Conservation (phyloP, 345 rosid species). For the Aquilaria malaccensis region DNA sequence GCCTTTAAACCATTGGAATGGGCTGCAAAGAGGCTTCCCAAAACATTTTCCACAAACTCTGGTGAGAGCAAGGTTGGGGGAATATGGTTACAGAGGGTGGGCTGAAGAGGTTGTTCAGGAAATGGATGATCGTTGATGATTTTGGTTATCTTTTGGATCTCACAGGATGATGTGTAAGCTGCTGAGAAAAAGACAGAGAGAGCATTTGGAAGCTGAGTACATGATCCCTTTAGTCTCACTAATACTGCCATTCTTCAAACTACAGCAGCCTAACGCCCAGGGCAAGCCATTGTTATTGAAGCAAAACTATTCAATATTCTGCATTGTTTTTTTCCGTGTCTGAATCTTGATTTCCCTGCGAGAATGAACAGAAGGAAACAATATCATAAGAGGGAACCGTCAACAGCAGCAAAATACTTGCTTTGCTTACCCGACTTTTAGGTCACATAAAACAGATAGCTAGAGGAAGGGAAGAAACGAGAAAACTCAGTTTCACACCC, state of each 20-base stretch:
- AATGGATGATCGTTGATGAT: constrained; percentile 74
- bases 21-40: constrained; percentile 80
- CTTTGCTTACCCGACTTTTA: no score
- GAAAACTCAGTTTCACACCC: no score
- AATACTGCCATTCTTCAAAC: constrained; percentile 3
- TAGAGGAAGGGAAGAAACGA: no score
- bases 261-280: no score
- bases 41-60: constrained; percentile 47
- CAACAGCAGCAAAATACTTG: no score
- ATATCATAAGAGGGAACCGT: no score
- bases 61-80: constrained; percentile 30
- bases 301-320: no score
- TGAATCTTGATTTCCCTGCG: no score
- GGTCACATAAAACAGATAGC: no score
- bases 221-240: constrained; percentile 1
- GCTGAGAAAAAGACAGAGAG: constrained; percentile 8
- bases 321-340: no score
- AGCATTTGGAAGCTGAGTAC: constrained; percentile 1
- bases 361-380: no score
- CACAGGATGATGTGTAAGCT: constrained; percentile 15
- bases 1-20: constrained; percentile 91
- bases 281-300: no score
- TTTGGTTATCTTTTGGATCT: constrained; percentile 42
- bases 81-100: constrained; percentile 34
- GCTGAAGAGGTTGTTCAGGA: constrained; percentile 53